These are phyloP conservation scores for Vanderwaltozyma yarrowii DNA, from an alignment of 805 yeast genomes.

Conservation along the genomic window DNA sequence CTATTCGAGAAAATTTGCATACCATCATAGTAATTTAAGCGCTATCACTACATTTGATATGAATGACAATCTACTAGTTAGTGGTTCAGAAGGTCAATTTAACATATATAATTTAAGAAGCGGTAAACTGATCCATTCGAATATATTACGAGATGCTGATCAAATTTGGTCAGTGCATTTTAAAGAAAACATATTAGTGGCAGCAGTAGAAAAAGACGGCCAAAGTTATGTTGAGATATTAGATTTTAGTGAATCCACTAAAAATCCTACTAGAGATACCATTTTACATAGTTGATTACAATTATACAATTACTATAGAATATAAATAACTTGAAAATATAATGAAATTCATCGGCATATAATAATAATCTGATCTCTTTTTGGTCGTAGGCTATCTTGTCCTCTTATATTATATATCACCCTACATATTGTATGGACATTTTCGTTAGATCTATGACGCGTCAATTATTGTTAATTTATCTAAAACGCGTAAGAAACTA, in stretches of 20 bases:
- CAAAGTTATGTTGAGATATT: slow-evolving; percentile 74
- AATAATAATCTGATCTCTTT: no score
- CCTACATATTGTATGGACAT: no score
- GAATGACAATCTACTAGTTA: slow-evolving; percentile 70
- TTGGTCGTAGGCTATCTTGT: no score
- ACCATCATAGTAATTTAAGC: slow-evolving; percentile 66
- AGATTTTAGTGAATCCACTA: slow-evolving; percentile 40
- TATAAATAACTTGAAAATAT: no score
- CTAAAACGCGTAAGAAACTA: no score
- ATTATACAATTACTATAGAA: no score
- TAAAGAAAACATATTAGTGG: slow-evolving; percentile 74
- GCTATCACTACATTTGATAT: slow-evolving; percentile 93
- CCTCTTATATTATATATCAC: no score
- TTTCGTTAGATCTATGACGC: no score
- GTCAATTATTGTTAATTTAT: no score
- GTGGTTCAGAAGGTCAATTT: slow-evolving; percentile 82
- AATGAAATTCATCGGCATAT: no score
- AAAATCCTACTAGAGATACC: neutral
- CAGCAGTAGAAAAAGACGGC: slow-evolving; percentile 73
- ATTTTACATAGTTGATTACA: neutral
- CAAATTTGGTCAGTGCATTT: slow-evolving; percentile 93
- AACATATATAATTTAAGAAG: slow-evolving; percentile 79
- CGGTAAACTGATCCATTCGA: slow-evolving; percentile 62
- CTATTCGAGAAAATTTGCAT: slow-evolving; percentile 52
- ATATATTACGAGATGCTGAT: slow-evolving; percentile 66